Evolutionary conservation across 2,329 filamentous ascomycete species (phyloP), one percentile per base, ranked within the genome.

Genomic region (Colletotrichum truncatum): DNA sequence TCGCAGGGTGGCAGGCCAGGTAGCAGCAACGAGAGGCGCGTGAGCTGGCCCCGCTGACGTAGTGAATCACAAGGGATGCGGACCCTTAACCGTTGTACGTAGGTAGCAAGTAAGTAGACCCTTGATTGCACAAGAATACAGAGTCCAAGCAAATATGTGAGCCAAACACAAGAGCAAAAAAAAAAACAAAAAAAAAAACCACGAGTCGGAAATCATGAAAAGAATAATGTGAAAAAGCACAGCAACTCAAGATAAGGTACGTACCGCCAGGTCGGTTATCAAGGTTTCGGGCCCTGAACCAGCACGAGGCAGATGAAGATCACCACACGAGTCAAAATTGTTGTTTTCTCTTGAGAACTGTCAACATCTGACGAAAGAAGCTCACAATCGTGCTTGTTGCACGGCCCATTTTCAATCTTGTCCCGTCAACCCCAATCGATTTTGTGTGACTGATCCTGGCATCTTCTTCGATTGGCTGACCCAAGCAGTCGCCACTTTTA

Each of bases 1-100:
- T 36, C 21, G 39, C 39, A 54, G 21, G 21, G 23, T 6, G 46
- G 46, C 51, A 41, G 51, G 18, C 30, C 18, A 14, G 43, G 36
- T 57, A 41, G 32, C 60, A 45, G 39, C 39, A 36, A 16, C 21
- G 11, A 7, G 2, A 25, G 14, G 45, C 21, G 36, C 38, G 54
- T 58, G 30, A 21, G 18, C 32, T 48, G 39, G 46, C 49, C 62
- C 62, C 57, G 57, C 62, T 65, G 62, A 65, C 62, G 62, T 62
- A 65, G 49, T 45, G 43, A 28, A 26, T 23, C 34, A 60, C 25
- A 43, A 23, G n/a, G 18, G 28, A 43, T 25, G 54, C 14, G 30
- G n/a, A n/a, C n/a, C 11, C 28, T 36, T 23, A 11, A 14, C 21
- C 11, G 12, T 30, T 45, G 28, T 28, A n/a, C n/a, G n/a, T n/a